Base-by-base conservation (phyloP, 129 eudicot species). In the Flaveria sonorensis region DNA sequence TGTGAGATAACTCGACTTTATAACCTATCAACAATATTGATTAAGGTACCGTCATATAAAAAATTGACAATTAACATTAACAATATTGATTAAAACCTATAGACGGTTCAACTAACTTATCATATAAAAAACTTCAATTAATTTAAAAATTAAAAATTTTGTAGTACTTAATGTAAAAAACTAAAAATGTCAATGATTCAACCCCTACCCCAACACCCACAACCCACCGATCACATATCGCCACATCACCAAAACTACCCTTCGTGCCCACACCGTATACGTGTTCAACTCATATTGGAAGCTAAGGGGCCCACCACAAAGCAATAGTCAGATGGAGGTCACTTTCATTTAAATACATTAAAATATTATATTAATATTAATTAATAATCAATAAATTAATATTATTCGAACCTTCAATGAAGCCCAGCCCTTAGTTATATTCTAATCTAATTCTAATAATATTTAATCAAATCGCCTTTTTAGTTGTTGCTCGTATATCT, bases 391-490 rank as follows among this genome's bases (percentile, higher is more conserved):
- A 43, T 26, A 32, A 11, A 21, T 82, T n/a, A 76, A 46, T 56
- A 1, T 59, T 24, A 76, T 46, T 36, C 23, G 86, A 82, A 82
- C 10, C 47, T 77, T 77, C 86, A 77, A 15, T 48, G 86, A 77
- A 77, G 15, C 32, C 11, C 32, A 46, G 46, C 24, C 63, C 47
- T 52, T 65, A 11, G 39, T 43, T 52, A 2, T 24, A 32, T 32
- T 52, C 30, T 76, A 10, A 32, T 32, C 14, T 39, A 30, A 18
- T 40, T 16, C 28, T 46, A 48, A 50, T 61, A 32, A 70, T 32
- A 70, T 70, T 11, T 26, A 11, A 18, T 24, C 57, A 56, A 53
- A 12, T 23, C 40, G 46, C 56, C 15, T 14, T 23, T 72, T 26
- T 48, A 10, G 12, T 48, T 13, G 16, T 59, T 48, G 7, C 23